These are phyloP conservation scores for Linderniella brevidens DNA, from an alignment of 257 asterid genomes.

Conservation along the genomic window DNA sequence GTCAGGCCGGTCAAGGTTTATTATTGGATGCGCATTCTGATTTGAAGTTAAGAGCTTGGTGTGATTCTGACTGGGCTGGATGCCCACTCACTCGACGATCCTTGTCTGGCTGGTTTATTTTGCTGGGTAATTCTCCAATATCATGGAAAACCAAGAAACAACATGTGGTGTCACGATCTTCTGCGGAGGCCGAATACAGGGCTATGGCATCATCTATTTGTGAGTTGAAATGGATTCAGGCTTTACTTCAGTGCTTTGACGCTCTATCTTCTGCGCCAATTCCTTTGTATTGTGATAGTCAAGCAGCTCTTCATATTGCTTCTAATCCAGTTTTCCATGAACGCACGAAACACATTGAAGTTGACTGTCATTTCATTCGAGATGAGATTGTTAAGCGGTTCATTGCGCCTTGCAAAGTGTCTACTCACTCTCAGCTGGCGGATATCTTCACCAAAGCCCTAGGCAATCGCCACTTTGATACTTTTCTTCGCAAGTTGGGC, in stretches of 20 bases:
- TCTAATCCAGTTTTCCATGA: background rate
- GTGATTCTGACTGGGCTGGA: too few relatives aligned
- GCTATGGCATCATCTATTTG: background rate
- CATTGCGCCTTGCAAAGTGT: background rate
- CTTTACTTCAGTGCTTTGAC: background rate
- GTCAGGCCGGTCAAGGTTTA: background rate
- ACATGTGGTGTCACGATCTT: background rate
- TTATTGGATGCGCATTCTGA: too few relatives aligned
- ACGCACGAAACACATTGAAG: background rate
- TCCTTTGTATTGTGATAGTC: too few relatives aligned
- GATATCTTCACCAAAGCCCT: constrained; percentile 3
- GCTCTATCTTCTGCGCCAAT: background rate
- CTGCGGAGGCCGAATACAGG: constrained; percentile 1
- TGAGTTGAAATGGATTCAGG: background rate
- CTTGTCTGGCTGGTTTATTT: background rate
- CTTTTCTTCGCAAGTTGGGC: constrained; percentile 2
- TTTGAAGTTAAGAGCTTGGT: too few relatives aligned
- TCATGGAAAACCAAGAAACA: background rate
- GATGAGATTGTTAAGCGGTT: background rate
- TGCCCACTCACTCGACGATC: too few relatives aligned
- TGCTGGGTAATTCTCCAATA: background rate
- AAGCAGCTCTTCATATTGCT: background rate
- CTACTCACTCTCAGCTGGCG: background rate
- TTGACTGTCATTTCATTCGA: background rate
- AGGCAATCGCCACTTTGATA: background rate